These are phyloP conservation scores for Vanrija humicola DNA, from an alignment of 1,284 basidiomycete genomes.

Conservation along the genomic window DNA sequence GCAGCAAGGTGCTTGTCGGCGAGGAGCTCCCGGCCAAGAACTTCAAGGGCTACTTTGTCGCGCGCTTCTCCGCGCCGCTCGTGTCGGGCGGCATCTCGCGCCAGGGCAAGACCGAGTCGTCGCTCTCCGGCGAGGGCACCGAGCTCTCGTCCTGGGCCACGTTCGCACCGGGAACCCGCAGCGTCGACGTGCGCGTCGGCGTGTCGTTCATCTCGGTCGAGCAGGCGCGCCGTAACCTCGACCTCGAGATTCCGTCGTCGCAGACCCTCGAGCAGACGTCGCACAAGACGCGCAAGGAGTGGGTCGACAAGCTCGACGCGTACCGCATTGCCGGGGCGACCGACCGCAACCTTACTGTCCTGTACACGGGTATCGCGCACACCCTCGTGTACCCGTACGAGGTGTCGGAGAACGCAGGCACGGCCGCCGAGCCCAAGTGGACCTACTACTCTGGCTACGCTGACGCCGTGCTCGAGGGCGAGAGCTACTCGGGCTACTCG, in stretches of 20 bases:
- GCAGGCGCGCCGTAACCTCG: conserved; percentile 64
- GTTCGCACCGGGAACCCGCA: conserved; percentile 51
- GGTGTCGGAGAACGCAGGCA: conserved; percentile 57
- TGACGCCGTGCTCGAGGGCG: conserved; percentile 56
- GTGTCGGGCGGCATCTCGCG: conserved; percentile 55
- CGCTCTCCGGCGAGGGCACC: conserved; percentile 26
- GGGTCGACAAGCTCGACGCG: conserved; percentile 68
- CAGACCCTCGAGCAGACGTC: conserved; percentile 62
- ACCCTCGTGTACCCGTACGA: conserved; percentile 69
- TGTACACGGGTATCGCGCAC: conserved; percentile 34
- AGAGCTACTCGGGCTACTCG: conserved; percentile 74
- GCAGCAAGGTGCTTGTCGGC: conserved; percentile 40
- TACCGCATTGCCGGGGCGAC: conserved; percentile 58
- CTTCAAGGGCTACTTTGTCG: conserved; percentile 70
- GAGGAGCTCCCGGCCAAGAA: conserved; percentile 51
- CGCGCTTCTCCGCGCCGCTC: conserved; percentile 61
- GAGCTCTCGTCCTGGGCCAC: conserved; percentile 60
- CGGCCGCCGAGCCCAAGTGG: conserved; percentile 31
- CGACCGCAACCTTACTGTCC: conserved; percentile 27
- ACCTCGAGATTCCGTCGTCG: conserved; percentile 51
- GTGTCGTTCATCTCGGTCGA: conserved; percentile 74
- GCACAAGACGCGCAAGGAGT: conserved; percentile 56
- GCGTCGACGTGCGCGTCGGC: conserved; percentile 63
- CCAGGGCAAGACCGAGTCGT: conserved; percentile 47
- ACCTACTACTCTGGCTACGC: conserved; percentile 62